Base-by-base conservation (phyloP, 148 eudicot species). In the Vaccinium vitisidaea region DNA sequence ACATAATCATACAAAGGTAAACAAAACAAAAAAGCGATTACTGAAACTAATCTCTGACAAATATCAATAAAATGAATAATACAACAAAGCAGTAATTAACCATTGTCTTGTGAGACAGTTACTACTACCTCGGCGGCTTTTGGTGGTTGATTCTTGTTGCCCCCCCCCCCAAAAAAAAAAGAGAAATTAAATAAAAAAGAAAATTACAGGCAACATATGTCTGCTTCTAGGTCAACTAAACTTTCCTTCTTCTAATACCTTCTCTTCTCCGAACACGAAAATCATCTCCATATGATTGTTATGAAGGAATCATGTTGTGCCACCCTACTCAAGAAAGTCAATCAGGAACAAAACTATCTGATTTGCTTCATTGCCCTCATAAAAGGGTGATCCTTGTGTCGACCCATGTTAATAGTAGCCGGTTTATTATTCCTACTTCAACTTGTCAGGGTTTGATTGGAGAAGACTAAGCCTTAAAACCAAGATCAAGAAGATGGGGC, bases 401-500 rank as follows among this genome's bases (percentile, higher is more conserved):
- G 0, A 36, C 58, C 39, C 16, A 77, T 77, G 19, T 15, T 36
- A 6, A 8, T 8, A 61, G 55, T 4, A 16, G 78, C 75, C 21
- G 50, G 21, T 32, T 9, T 49, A 43, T 16, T 65, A n/a, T 25
- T 83, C 84, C 82, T 82, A 80, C 50, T 25, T 14, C 15, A 65
- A 14, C 30, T 43, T 19, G 11, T 27, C 25, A 32, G 39, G 19
- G 39, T 19, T 43, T 74, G 59, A 54, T 30, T 39, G n/a, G 16
- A 30, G 32, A 30, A 30, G 32, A 30, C 32, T 30, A 74, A 30
- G 27, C 80, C 78, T 58, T 32, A 61, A 69, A 55, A 82, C 74
- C 75, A 82, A 13, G 8, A 48, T 76, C 63, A 75, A 58, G 82
- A 32, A 61, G 86, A 63, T n/a, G 88, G 74, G 53, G 85, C n/a